Evolutionary conservation across 176 grass and related monocot genomes (phyloP).

Genomic region (Ensete glaucum): DNA sequence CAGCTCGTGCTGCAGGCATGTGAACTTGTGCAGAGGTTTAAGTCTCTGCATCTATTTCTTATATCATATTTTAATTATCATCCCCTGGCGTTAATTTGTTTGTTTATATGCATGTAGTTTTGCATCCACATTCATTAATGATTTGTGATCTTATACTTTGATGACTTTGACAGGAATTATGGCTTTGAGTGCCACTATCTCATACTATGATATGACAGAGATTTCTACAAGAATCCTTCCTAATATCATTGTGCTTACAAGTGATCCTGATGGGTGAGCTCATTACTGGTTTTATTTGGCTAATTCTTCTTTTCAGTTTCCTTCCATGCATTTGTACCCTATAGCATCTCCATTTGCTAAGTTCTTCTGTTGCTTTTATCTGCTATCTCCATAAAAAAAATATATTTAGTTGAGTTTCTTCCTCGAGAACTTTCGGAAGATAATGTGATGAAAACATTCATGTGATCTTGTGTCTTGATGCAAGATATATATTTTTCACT

Average conservation of each 20-base stretch:
- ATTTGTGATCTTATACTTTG: conserved; percentile 6
- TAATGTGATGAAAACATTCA: background rate
- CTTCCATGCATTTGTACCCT: background rate
- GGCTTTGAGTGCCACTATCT: conserved; percentile 85
- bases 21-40: conserved; percentile 25
- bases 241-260: conserved; percentile 83
- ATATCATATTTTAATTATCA: conserved; percentile 14
- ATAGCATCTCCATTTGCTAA: background rate
- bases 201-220: conserved; percentile 97
- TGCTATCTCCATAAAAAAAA: background rate
- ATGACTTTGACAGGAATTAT: conserved; percentile 68
- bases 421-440: background rate
- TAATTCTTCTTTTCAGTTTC: conserved; percentile 16
- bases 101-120: background rate
- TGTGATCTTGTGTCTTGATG: background rate
- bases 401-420: background rate
- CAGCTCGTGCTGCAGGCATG: conserved; percentile 90
- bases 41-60: conserved; percentile 14
- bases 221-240: conserved; percentile 92
- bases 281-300: conserved; percentile 8
- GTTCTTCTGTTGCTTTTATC: background rate
- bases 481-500: background rate
- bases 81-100: too few species aligned
- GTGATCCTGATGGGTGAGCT: conserved; percentile 80
- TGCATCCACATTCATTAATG: background rate